Conservation (phyloP, 129 eudicot species). For the Gnaphalium uliginosum region DNA sequence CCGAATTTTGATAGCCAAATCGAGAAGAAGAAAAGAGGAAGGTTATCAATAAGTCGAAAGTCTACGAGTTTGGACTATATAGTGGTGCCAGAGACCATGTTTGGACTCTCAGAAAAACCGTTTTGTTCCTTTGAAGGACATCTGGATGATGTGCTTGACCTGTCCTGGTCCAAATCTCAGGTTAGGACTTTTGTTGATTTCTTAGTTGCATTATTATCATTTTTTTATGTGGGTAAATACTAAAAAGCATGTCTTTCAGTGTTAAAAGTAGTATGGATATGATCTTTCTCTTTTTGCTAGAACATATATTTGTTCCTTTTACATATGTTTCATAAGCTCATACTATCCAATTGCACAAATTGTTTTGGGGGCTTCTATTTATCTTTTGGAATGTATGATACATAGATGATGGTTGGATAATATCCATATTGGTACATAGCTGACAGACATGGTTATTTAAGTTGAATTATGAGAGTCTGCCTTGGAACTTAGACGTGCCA, state of each 20-base stretch:
- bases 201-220: slow-evolving; percentile 6
- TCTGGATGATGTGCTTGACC: slow-evolving; percentile 83
- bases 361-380: not conserved
- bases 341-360: slow-evolving; percentile 14
- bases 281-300: not conserved
- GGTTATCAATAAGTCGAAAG: slow-evolving; percentile 79
- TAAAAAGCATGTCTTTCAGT: not conserved
- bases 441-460: not conserved
- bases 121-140: slow-evolving; percentile 88
- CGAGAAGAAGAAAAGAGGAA: slow-evolving; percentile 89
- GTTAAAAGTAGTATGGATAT: not conserved
- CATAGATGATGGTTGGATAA: not conserved
- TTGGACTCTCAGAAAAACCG: slow-evolving; percentile 84
- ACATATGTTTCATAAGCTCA: not conserved
- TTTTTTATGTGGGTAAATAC: not conserved
- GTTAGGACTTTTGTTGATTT: slow-evolving; percentile 41
- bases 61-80: slow-evolving; percentile 80
- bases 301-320: not conserved
- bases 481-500: not conserved
- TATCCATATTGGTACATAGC: not conserved
- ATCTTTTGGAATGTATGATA: slow-evolving; percentile 1
- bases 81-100: slow-evolving; percentile 76
- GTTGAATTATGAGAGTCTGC: not conserved
- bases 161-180: slow-evolving; percentile 99
- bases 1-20: slow-evolving; percentile 51